These are phyloP conservation scores for Talaromyces stipitatus DNA, from an alignment of 495 filamentous ascomycete genomes.

Conservation along the genomic window DNA sequence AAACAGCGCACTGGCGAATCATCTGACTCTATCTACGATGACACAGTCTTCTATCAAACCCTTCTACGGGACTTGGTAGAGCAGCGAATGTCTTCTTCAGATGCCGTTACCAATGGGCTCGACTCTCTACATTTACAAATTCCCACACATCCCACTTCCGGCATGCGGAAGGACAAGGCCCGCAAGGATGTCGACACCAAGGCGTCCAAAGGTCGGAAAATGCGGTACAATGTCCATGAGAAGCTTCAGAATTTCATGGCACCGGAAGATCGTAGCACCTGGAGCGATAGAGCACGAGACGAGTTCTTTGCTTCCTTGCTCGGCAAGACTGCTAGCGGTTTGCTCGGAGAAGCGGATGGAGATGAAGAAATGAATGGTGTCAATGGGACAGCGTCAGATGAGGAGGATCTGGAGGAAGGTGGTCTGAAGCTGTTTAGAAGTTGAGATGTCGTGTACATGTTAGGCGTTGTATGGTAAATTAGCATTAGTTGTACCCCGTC, in stretches of 20 bases:
- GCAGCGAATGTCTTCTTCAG: conserved; percentile 55
- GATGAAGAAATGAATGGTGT: conserved; percentile 39
- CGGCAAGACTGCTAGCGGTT: conserved; percentile 59
- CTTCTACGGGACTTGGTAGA: conserved; percentile 88
- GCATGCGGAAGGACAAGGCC: conserved; percentile 72
- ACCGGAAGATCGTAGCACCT: conserved; percentile 68
- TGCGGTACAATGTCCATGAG: conserved; percentile 89
- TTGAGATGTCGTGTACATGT: conserved; percentile 12
- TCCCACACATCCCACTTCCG: conserved; percentile 40
- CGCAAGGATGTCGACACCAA: conserved; percentile 83
- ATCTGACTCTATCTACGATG: conserved; percentile 63
- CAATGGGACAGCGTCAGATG: conserved; percentile 31
- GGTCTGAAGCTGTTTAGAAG: conserved; percentile 70
- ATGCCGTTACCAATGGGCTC: conserved; percentile 36
- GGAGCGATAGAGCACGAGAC: conserved; percentile 72
- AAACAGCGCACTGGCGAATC: conserved; percentile 25
- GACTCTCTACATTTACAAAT: conserved; percentile 31
- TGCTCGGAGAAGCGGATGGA: conserved; percentile 61
- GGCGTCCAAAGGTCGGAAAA: conserved; percentile 90
- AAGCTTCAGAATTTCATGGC: conserved; percentile 99
- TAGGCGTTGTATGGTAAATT: background rate
- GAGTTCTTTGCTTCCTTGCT: conserved; percentile 86
- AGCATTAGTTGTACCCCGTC: too few species aligned
- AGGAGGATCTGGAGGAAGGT: conserved; percentile 51
- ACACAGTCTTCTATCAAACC: conserved; percentile 87